phyloP scores from a whole-genome alignment of 805 yeast species.

The Nakazawaea peltata region DNA sequence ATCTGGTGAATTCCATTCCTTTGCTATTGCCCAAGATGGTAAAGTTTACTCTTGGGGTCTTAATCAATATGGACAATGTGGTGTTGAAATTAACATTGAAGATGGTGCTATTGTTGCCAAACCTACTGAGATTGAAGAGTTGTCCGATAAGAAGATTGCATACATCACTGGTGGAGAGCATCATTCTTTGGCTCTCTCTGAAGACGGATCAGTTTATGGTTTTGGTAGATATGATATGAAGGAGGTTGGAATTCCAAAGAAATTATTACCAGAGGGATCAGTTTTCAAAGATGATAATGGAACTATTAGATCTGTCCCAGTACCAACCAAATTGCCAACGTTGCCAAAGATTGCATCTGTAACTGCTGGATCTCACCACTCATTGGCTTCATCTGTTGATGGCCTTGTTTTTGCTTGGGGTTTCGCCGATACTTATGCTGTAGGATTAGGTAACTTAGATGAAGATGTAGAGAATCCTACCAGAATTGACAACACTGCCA shows the following conservation, averaged over 20 bases:
- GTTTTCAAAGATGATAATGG: slow-evolving; percentile 77
- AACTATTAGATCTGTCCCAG: slow-evolving; percentile 75
- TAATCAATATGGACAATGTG: slow-evolving; percentile 96
- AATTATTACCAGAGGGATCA: slow-evolving; percentile 54
- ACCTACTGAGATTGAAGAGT: slow-evolving; percentile 67
- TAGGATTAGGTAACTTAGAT: slow-evolving; percentile 83
- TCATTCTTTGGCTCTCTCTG: slow-evolving; percentile 72
- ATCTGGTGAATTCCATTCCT: slow-evolving; percentile 93
- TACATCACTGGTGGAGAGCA: slow-evolving; percentile 90
- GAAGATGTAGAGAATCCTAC: slow-evolving; percentile 85
- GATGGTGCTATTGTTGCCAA: slow-evolving; percentile 76
- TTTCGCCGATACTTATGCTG: slow-evolving; percentile 93
- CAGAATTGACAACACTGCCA: slow-evolving; percentile 88
- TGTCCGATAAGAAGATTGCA: slow-evolving; percentile 49
- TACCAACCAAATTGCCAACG: slow-evolving; percentile 60
- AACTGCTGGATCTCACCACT: slow-evolving; percentile 89
- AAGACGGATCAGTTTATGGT: slow-evolving; percentile 64
- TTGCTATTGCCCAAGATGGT: slow-evolving; percentile 74
- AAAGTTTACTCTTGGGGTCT: slow-evolving; percentile 88
- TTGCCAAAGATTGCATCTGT: slow-evolving; percentile 52
- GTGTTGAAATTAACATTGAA: slow-evolving; percentile 65
- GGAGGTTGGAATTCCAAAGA: slow-evolving; percentile 75
- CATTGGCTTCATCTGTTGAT: slow-evolving; percentile 74
- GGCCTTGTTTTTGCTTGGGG: slow-evolving; percentile 96
- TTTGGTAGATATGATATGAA: slow-evolving; percentile 94